phyloP scores from a whole-genome alignment of 2,329 filamentous ascomycete genomes.

The Pyricularia pennisetigena region DNA sequence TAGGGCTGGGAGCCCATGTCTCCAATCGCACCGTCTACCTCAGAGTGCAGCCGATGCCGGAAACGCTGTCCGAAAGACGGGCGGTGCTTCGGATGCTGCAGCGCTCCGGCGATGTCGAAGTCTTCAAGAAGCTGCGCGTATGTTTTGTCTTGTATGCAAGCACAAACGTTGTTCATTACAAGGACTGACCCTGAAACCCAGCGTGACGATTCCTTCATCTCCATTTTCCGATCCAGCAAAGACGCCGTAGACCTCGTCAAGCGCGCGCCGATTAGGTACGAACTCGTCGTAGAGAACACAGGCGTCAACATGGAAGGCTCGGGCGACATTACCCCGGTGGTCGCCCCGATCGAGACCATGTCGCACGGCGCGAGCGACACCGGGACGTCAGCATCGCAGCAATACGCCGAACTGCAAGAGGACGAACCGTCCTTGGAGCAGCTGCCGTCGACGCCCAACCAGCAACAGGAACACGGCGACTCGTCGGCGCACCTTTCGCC shows the following conservation, averaged over 20 bases:
- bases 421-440: background rate
- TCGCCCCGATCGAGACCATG: conserved; percentile 11
- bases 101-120: conserved; percentile 36
- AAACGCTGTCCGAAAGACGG: conserved; percentile 43
- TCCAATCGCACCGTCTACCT: conserved; percentile 30
- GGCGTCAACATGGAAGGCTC: conserved; percentile 8
- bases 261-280: conserved; percentile 37
- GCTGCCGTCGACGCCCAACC: background rate
- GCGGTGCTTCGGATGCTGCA: conserved; percentile 43
- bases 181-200: conserved; percentile 12
- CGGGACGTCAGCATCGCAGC: background rate
- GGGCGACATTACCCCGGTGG: conserved; percentile 9
- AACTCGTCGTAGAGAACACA: conserved; percentile 20
- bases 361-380: background rate
- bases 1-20: background rate
- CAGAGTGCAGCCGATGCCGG: conserved; percentile 39
- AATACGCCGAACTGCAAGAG: background rate
- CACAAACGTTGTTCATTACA: background rate
- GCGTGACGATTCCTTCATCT: conserved; percentile 40
- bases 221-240: conserved; percentile 30
- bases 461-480: background rate
- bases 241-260: conserved; percentile 29
- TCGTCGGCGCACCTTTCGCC: background rate
- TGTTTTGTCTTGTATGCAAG: conserved; percentile 7
- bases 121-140: conserved; percentile 39